Conservation (phyloP, 2,329 filamentous ascomycete species). For the Fusarium veterinarium region DNA sequence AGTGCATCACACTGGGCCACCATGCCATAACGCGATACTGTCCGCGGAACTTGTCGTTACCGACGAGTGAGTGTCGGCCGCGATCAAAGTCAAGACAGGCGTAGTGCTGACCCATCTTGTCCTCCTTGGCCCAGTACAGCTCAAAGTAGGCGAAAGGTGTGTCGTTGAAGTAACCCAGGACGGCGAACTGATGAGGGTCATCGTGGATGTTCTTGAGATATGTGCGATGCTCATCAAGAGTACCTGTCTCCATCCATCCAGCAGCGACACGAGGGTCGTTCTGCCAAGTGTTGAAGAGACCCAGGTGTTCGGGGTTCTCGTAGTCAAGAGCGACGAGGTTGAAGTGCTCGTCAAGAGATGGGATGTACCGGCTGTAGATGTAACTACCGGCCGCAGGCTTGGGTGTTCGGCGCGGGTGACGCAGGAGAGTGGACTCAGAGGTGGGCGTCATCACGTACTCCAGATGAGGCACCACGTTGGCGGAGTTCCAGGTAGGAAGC, state of each 20-base stretch:
- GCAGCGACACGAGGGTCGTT: constrained; percentile 81
- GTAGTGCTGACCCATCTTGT: constrained; percentile 68
- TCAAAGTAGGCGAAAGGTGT: constrained; percentile 79
- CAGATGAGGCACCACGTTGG: constrained; percentile 51
- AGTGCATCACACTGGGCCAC: constrained; percentile 72
- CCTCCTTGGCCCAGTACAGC: constrained; percentile 66
- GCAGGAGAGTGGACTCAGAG: constrained; percentile 51
- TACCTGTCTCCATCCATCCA: constrained; percentile 82
- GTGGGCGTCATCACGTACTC: constrained; percentile 48
- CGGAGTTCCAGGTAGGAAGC: constrained; percentile 58
- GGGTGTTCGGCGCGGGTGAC: constrained; percentile 74
- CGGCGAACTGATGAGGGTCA: constrained; percentile 74
- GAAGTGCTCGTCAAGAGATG: constrained; percentile 78
- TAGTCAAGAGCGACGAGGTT: constrained; percentile 77
- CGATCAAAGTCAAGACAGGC: constrained; percentile 66
- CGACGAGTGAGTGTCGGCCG: constrained; percentile 68
- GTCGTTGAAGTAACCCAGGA: constrained; percentile 77
- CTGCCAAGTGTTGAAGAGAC: constrained; percentile 80
- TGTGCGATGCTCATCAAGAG: constrained; percentile 75
- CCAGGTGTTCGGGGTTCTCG: constrained; percentile 68
- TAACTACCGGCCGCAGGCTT: constrained; percentile 75
- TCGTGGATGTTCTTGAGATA: constrained; percentile 74
- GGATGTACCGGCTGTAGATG: constrained; percentile 81
- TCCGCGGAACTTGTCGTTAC: constrained; percentile 68
- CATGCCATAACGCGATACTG: constrained; percentile 69